Base-by-base conservation (phyloP, 2,329 filamentous ascomycete species). In the Corinectria fuckeliana region DNA sequence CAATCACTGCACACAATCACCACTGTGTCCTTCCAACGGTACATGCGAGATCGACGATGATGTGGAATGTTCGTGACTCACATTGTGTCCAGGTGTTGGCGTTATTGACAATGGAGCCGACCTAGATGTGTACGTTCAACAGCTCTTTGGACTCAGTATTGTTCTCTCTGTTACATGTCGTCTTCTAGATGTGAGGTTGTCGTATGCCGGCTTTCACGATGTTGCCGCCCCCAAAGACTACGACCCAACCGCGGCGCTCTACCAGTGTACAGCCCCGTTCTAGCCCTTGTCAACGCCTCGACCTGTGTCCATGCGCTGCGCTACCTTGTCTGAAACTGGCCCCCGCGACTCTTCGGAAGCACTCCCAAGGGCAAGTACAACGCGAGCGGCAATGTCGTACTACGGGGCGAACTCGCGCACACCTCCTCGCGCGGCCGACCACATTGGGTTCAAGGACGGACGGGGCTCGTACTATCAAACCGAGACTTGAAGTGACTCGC, bases 241-340 rank as follows among this genome's bases (percentile, higher is more conserved):
- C 32, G 50, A 58, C 23, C 20, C 54, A 11, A 28, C 47, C 10
- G 36, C 61, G 10, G 50, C 45, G 3, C 51, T 61, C 1, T 61
- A 58, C 44, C 74, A 80, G 66, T 78, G 3, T 81, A 81, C 70
- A 81, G 79, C 53, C 79, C 79, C 0, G 76, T 81, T 38, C 66
- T 82, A 2, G 76, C 77, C 20, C 69, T 81, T 11, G 77, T 80
- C 57, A 81, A 81, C 62, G 72, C 75, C 9, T 81, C 79, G 1
- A 71, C 73, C n/a, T 76, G 72, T 3, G 68, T 71, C 8, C 75
- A 75, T 8, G 69, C 74, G 11, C 71, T 77, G 14, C 72, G 74
- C 50, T 72, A 75, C 7, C 67, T 77, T 1, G 64, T 73, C 38
- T 64, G 68, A 14, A 61, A 65, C 21, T 73, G 72, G 67, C 69